Conservation (phyloP, 2,329 filamentous ascomycete genomes). For the Diaporthe australafricana region DNA sequence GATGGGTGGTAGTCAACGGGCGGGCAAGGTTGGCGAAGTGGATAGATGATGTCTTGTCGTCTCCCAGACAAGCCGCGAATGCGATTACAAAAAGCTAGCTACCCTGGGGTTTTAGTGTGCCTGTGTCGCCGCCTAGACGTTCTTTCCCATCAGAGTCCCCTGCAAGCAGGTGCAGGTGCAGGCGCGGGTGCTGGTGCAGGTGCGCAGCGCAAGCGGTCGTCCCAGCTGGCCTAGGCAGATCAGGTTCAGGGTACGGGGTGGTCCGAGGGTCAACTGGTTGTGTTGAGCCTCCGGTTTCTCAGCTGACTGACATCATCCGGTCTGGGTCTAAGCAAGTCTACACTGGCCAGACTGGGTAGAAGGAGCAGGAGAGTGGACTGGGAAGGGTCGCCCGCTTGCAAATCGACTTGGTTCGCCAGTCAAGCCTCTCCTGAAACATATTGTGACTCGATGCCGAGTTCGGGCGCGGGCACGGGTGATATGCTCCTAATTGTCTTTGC, state of each 20-base stretch:
- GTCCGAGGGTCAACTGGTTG: constrained; percentile 15
- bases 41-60: constrained; percentile 6
- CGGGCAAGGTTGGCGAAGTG: constrained; percentile 10
- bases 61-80: constrained; percentile 11
- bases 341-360: no score
- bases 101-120: not conserved
- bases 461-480: not conserved
- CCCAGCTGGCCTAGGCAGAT: not conserved
- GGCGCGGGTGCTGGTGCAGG: not conserved
- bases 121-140: constrained; percentile 17
- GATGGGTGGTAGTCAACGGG: not conserved
- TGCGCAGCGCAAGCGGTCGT: constrained; percentile 12
- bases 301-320: constrained; percentile 18
- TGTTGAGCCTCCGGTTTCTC: constrained; percentile 21
- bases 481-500: not conserved
- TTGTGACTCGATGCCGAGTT: constrained; percentile 25
- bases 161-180: constrained; percentile 16
- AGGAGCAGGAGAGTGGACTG: not conserved
- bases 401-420: not conserved
- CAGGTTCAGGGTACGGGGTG: not conserved
- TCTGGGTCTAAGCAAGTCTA: not conserved
- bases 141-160: constrained; percentile 2
- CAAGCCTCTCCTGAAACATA: constrained; percentile 15
- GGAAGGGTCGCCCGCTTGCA: not conserved
- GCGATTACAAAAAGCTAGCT: constrained; percentile 19